Evolutionary conservation across 768 basidiomycete species (phyloP).

Genomic region (Dentipellis fragilis): DNA sequence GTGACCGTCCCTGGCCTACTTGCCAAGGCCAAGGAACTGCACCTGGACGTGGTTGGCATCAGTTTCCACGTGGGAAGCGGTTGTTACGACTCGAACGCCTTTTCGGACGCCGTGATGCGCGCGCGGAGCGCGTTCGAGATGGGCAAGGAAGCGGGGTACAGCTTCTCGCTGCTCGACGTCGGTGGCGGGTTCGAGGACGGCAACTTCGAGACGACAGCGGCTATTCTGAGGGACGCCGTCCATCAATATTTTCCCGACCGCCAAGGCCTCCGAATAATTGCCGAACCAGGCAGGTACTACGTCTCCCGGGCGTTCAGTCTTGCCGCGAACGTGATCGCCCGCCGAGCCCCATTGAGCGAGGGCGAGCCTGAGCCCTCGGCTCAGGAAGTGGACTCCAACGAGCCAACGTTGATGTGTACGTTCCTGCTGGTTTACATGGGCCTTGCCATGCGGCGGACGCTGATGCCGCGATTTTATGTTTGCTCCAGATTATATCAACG

Average conservation of each 20-base stretch:
- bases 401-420: conserved; percentile 85
- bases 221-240: conserved; percentile 60
- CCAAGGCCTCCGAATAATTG: conserved; percentile 68
- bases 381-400: conserved; percentile 22
- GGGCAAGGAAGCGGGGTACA: conserved; percentile 71
- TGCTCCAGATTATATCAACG: conserved; percentile 90
- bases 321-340: conserved; percentile 88
- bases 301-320: conserved; percentile 89
- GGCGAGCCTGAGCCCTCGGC: conserved; percentile 17
- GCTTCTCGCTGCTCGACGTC: conserved; percentile 79
- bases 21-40: conserved; percentile 65
- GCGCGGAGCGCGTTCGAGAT: conserved; percentile 82
- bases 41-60: conserved; percentile 83
- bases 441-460: background rate
- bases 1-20: conserved; percentile 71
- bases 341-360: conserved; percentile 49
- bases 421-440: conserved; percentile 16
- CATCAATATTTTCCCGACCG: conserved; percentile 72
- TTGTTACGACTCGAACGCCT: conserved; percentile 86
- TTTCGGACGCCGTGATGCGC: conserved; percentile 80
- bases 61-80: conserved; percentile 98
- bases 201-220: conserved; percentile 73
- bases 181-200: conserved; percentile 94
- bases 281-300: conserved; percentile 93
- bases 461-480: background rate